Percentiles rank a stretch among this genome's conserved stretches.
phyloP scores from a whole-genome alignment of 768 basidiomycete genomes.

The Lactarius sp. region DNA sequence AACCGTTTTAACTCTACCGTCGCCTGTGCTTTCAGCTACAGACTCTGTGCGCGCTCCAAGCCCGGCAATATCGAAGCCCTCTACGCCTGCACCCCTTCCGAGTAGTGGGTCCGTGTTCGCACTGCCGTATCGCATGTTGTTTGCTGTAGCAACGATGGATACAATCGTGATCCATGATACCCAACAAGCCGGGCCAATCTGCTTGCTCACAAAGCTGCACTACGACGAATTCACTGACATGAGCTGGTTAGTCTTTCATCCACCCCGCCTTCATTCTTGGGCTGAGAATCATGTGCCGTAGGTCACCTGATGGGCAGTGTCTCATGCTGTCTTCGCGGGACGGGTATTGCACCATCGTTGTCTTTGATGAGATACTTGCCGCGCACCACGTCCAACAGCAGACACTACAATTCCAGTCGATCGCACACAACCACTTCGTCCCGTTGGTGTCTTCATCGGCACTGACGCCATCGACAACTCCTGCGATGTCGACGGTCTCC shows the following conservation, averaged over 20 bases:
- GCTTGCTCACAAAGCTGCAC: slow-evolving; percentile 88
- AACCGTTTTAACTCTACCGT: slow-evolving; percentile 31
- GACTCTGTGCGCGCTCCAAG: slow-evolving; percentile 35
- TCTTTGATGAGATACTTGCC: slow-evolving; percentile 92
- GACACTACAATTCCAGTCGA: slow-evolving; percentile 83
- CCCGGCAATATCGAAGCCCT: slow-evolving; percentile 33
- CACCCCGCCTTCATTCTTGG: not conserved
- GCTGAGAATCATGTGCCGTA: slow-evolving; percentile 32
- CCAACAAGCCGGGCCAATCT: slow-evolving; percentile 89
- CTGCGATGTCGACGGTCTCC: slow-evolving; percentile 29
- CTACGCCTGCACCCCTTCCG: slow-evolving; percentile 48
- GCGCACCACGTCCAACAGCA: slow-evolving; percentile 88
- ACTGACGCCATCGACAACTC: slow-evolving; percentile 38
- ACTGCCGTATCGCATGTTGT: slow-evolving; percentile 90
- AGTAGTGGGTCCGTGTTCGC: slow-evolving; percentile 70
- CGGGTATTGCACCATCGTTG: slow-evolving; percentile 93
- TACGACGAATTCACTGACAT: slow-evolving; percentile 98
- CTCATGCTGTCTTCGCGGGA: slow-evolving; percentile 89
- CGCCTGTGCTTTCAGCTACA: slow-evolving; percentile 52
- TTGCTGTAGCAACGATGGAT: slow-evolving; percentile 95
- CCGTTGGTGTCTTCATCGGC: slow-evolving; percentile 44
- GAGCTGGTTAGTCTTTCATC: slow-evolving; percentile 64
- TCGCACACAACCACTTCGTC: slow-evolving; percentile 79
- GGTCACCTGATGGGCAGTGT: slow-evolving; percentile 95
- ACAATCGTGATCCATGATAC: slow-evolving; percentile 94